phyloP scores from a whole-genome alignment of 169 alveolate genomes.

The Eimeria necatrix region DNA sequence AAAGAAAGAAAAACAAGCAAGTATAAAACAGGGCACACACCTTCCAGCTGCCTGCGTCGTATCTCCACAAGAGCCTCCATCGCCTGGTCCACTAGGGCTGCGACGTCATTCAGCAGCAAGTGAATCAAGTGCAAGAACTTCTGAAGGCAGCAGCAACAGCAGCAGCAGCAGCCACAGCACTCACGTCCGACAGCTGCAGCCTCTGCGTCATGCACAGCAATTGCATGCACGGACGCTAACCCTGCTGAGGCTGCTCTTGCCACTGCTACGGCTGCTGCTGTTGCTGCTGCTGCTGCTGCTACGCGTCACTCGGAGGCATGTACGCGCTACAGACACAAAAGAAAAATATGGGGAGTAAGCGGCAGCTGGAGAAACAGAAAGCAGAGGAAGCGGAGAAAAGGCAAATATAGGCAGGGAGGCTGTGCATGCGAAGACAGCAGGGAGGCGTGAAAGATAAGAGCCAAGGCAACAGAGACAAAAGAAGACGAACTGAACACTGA shows the following conservation, averaged over 20 bases:
- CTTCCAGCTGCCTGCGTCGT: slow-evolving; percentile 87
- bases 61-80: slow-evolving; percentile 92
- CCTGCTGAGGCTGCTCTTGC: no score
- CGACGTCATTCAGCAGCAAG: slow-evolving; percentile 91
- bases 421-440: not conserved
- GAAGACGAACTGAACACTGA: not conserved
- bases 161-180: slow-evolving; percentile 15
- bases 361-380: not conserved
- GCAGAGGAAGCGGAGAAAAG: not conserved
- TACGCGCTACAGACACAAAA: not conserved
- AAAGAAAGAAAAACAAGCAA: not conserved
- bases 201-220: not conserved
- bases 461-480: not conserved
- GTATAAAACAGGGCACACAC: not conserved
- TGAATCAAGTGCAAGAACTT: slow-evolving; percentile 92
- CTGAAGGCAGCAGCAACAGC: slow-evolving; percentile 85
- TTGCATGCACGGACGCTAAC: no score
- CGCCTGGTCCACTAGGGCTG: slow-evolving; percentile 92
- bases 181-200: not conserved
- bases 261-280: no score
- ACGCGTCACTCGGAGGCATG: no score
- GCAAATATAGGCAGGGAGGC: not conserved
- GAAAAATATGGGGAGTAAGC: not conserved
- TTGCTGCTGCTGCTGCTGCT: no score
- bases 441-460: not conserved